Evolutionary conservation across 2,329 filamentous ascomycete genomes (phyloP).

Genomic region (Cytospora schulzeri): DNA sequence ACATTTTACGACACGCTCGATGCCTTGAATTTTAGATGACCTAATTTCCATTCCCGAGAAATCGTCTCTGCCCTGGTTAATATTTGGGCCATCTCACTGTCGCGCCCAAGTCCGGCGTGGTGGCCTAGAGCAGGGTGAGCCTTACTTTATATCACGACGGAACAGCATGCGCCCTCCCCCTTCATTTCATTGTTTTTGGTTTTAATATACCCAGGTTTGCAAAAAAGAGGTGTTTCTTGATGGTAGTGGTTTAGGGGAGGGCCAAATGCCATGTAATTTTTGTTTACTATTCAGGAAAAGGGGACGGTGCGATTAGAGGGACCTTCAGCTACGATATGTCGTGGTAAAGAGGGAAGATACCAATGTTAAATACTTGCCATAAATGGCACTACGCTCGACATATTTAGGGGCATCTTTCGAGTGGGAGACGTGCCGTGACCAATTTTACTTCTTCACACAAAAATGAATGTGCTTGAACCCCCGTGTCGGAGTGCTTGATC

Average conservation of each 20-base stretch:
- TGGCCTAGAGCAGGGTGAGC: not conserved
- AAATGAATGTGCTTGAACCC: not conserved
- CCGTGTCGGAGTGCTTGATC: not conserved
- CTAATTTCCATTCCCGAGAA: conserved; percentile 31
- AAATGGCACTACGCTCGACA: conserved; percentile 19
- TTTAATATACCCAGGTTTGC: conserved; percentile 45
- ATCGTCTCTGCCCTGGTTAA: conserved; percentile 29
- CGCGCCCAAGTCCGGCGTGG: not conserved
- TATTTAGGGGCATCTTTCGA: conserved; percentile 12
- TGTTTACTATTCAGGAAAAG: conserved; percentile 24
- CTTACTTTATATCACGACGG: conserved; percentile 16
- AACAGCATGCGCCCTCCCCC: conserved; percentile 35
- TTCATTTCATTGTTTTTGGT: conserved; percentile 40
- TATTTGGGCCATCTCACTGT: not conserved
- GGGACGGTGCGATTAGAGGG: conserved; percentile 8
- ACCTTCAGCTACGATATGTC: conserved; percentile 14
- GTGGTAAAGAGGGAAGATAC: conserved; percentile 20
- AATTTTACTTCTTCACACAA: not conserved
- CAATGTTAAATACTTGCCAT: conserved; percentile 17
- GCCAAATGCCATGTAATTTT: conserved; percentile 32
- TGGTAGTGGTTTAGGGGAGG: conserved; percentile 38
- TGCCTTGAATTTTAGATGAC: conserved; percentile 37
- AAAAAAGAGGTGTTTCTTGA: conserved; percentile 38
- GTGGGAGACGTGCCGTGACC: conserved; percentile 5
- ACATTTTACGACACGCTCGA: conserved; percentile 38